These are phyloP conservation scores for Circinella umbellata DNA, from an alignment of 371 early-diverging fungal genomes.

Conservation along the genomic window DNA sequence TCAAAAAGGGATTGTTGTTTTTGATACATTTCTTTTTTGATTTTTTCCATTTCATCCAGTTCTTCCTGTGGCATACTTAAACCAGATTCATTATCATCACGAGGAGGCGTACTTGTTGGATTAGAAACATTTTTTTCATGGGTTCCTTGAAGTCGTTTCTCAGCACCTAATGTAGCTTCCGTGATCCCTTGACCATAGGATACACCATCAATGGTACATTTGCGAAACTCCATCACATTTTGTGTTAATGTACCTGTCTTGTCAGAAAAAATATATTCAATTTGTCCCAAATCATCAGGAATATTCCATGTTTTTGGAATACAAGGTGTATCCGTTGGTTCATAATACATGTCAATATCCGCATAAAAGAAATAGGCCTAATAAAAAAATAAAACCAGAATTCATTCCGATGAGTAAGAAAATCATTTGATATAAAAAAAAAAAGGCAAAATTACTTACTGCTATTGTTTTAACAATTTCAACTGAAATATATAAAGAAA, in stretches of 20 bases:
- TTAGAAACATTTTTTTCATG: neutral
- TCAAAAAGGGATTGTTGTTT: conserved; percentile 40
- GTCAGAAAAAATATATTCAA: conserved; percentile 97
- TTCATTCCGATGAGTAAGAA: neutral
- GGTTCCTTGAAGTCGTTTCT: neutral
- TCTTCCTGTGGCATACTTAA: neutral
- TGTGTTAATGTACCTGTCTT: conserved; percentile 88
- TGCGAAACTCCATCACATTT: conserved; percentile 82
- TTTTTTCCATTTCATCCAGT: conserved; percentile 18
- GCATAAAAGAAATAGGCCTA: conserved; percentile 81
- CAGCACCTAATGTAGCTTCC: conserved; percentile 30
- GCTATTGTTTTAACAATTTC: conserved; percentile 86
- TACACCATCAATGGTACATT: conserved; percentile 86
- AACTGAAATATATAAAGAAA: conserved; percentile 95
- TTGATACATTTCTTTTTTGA: conserved; percentile 34
- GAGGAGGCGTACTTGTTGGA: too few species aligned
- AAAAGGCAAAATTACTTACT: conserved; percentile 39
- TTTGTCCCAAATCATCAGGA: conserved; percentile 88
- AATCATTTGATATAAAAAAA: neutral
- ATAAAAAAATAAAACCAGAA: neutral
- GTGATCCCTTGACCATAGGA: conserved; percentile 71
- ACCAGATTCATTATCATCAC: neutral
- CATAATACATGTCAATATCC: conserved; percentile 89
- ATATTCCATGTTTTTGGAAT: conserved; percentile 89
- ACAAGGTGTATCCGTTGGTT: conserved; percentile 77